Evolutionary conservation across 2,329 filamentous ascomycete species (phyloP), one percentile per base, ranked within the genome.

Genomic region (Ophiosphaerella herpotricha): DNA sequence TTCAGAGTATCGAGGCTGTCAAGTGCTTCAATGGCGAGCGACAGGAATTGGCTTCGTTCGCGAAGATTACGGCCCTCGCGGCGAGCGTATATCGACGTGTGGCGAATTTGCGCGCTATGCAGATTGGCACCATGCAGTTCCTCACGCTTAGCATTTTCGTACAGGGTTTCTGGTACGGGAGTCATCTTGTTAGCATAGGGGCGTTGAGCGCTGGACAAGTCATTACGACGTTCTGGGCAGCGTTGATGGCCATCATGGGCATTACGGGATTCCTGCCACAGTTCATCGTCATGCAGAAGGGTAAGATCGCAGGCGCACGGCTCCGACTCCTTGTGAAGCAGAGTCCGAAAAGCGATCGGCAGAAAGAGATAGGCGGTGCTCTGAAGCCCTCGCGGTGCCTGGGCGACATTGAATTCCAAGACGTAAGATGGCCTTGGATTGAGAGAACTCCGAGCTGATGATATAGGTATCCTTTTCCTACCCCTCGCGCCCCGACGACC

Each of bases 81-180:
- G 84, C 84, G 18, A 72, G 70, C 1, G 80, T 82, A 44, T 96
- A 91, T 51, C 74, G 85, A 9, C 75, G 82, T 13, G 89, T 93
- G 66, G 88, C 88, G 0, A 79, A 83, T 39, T 80, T 84, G 13
- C 89, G 85, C 57, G 85, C 89, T 0, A 68, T 85, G 3, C 91
- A 96, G 64, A 85, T 89, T 64, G 86, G 86, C 0, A 82, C 88
- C 40, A 80, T 90, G 43, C 86, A 87, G 39, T 83, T 95, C 58
- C 85, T 91, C 76, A 85, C 88, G 26, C 82, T 91, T 3, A 80
- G 79, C 1, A 85, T 97, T 68, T 97, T 97, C 58, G 87, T 95
- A 0, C 82, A 91, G 49, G 92, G 91, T 0, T 97, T 97, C 65
- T 96, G 90, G 84, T 96, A 92, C 61, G 92, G 91, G 0, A 82